Evolutionary conservation across 305 asterid genomes (phyloP).

Genomic region (Plantago lanceolata): DNA sequence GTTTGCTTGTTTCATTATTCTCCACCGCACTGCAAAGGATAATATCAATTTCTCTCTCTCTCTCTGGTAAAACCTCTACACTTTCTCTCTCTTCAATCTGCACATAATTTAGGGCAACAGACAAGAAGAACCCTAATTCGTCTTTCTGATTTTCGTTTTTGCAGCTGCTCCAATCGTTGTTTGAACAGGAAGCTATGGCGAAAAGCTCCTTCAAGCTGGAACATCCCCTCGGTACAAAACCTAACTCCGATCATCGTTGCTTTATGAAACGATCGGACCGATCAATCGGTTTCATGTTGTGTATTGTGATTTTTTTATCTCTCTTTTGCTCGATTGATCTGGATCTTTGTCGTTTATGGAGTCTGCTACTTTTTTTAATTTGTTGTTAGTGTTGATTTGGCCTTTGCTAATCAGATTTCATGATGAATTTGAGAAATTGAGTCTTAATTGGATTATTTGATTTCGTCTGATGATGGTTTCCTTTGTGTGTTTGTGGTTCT

Average conservation of each 20-base stretch:
- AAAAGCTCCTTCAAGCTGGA: conserved; percentile 69
- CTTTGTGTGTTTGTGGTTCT: too few relatives aligned
- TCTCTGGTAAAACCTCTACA: background rate
- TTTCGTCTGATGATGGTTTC: background rate
- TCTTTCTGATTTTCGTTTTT: background rate
- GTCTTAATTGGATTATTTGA: background rate
- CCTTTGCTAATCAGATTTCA: too few relatives aligned
- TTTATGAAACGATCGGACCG: conserved; percentile 1
- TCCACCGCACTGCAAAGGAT: conserved; percentile 14
- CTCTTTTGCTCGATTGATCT: background rate
- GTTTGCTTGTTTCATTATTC: background rate
- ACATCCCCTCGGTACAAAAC: conserved; percentile 65
- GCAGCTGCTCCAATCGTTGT: conserved; percentile 24
- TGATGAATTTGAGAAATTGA: background rate
- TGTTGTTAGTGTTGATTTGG: background rate
- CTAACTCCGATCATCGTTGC: conserved; percentile 6
- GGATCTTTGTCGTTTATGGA: conserved; percentile 1
- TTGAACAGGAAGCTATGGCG: conserved; percentile 44
- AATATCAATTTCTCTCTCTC: conserved; percentile 2
- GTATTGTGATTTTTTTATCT: conserved; percentile 3
- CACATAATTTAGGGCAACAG: background rate
- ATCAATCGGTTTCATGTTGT: background rate
- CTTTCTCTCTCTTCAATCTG: background rate
- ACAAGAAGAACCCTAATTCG: background rate
- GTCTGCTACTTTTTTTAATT: background rate